Percentiles rank a stretch among this genome's conserved stretches.
Conservation (phyloP, 371 early-diverging fungal genomes). For the Rhizopus delemar region DNA sequence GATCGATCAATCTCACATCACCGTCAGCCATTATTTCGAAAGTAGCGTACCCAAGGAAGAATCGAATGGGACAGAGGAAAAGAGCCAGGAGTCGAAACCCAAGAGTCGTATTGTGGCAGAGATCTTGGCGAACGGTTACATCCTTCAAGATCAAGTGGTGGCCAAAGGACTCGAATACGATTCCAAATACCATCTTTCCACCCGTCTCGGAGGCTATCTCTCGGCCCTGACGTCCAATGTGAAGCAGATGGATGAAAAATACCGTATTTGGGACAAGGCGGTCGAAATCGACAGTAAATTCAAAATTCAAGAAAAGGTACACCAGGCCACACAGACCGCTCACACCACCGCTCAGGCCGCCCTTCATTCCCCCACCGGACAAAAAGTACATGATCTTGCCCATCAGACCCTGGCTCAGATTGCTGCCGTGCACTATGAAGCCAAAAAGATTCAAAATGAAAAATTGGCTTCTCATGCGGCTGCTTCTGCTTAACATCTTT, state of each 20-base stretch:
- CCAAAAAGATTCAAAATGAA: slow-evolving; percentile 43
- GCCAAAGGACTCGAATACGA: slow-evolving; percentile 64
- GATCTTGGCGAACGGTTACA: slow-evolving; percentile 65
- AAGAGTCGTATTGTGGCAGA: slow-evolving; percentile 62
- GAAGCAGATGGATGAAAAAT: slow-evolving; percentile 59
- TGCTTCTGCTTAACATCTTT: too few species aligned
- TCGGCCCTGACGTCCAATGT: slow-evolving; percentile 32
- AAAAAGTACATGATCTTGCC: slow-evolving; percentile 56
- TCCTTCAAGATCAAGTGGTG: slow-evolving; percentile 58
- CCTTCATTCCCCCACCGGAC: slow-evolving; percentile 62
- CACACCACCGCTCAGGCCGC: slow-evolving; percentile 50
- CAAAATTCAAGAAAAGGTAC: slow-evolving; percentile 60
- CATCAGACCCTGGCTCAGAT: slow-evolving; percentile 56
- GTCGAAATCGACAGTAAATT: slow-evolving; percentile 56
- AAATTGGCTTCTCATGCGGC: too few species aligned
- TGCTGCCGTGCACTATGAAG: slow-evolving; percentile 63
- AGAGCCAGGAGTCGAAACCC: slow-evolving; percentile 59
- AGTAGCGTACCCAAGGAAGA: slow-evolving; percentile 22
- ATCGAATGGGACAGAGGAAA: slow-evolving; percentile 6
- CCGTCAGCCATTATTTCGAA: slow-evolving; percentile 58
- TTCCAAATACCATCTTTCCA: slow-evolving; percentile 43
- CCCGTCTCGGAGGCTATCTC: slow-evolving; percentile 34
- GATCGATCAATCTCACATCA: slow-evolving; percentile 62
- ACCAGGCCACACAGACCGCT: slow-evolving; percentile 46
- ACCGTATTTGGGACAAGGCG: slow-evolving; percentile 58